phyloP scores from a whole-genome alignment of 441 rosid species.

The Syzygium syzygioides region DNA sequence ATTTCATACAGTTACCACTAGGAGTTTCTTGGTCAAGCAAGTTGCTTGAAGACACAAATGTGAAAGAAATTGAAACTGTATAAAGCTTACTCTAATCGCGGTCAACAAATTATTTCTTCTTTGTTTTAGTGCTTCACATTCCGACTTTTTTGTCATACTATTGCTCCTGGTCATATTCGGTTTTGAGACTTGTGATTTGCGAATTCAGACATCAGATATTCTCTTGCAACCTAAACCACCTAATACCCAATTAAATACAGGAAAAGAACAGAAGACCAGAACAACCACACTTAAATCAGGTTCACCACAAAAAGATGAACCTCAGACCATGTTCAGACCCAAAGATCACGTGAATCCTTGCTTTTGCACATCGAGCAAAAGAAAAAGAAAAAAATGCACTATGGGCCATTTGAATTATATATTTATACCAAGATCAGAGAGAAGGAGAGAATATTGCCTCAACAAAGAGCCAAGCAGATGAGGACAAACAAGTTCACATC shows the following conservation, averaged over 20 bases:
- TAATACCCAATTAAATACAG: constrained; percentile 33
- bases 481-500: constrained; percentile 29
- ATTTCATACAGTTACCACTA: neutral
- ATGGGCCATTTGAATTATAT: neutral
- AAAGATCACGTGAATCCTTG: constrained; percentile 26
- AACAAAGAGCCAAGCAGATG: constrained; percentile 18
- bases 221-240: constrained; percentile 34
- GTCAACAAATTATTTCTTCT: neutral
- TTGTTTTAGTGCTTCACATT: neutral
- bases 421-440: neutral
- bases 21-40: neutral
- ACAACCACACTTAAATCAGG: constrained; percentile 7
- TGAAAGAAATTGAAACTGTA: neutral
- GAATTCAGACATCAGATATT: neutral
- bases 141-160: neutral
- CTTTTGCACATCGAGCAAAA: constrained; percentile 7
- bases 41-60: neutral
- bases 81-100: neutral
- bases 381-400: neutral
- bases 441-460: constrained; percentile 7
- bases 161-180: neutral
- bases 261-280: constrained; percentile 36
- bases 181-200: neutral
- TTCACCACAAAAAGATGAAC: constrained; percentile 12
- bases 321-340: constrained; percentile 9